A percentile compares a stretch with the other conserved stretches of the same genome.
phyloP scores from a whole-genome alignment of 306 rosid genomes.

The Prunus armeniaca region DNA sequence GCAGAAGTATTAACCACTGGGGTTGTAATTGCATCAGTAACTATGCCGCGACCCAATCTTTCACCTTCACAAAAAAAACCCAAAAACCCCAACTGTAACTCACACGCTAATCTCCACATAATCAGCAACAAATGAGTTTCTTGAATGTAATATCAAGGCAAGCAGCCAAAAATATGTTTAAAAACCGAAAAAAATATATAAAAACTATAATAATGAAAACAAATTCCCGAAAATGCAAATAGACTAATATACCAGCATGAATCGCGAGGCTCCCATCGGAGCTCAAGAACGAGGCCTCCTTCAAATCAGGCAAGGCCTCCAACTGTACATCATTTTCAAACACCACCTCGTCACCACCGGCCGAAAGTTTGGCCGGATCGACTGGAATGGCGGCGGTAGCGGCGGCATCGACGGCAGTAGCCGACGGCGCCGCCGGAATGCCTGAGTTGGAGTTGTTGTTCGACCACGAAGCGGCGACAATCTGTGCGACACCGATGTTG shows the following conservation, averaged over 20 bases:
- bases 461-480: conserved; percentile 99
- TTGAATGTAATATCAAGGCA: not conserved
- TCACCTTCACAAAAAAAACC: conserved; percentile 47
- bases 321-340: conserved; percentile 46
- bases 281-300: conserved; percentile 61
- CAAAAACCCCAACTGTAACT: conserved; percentile 19
- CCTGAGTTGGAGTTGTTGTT: conserved; percentile 43
- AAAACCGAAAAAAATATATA: not conserved
- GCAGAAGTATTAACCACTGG: conserved; percentile 92
- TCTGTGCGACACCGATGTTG: conserved; percentile 97
- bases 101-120: conserved; percentile 17
- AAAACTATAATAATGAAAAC: not conserved
- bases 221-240: not conserved
- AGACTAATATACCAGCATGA: conserved; percentile 63
- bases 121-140: not conserved
- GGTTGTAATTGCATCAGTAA: conserved; percentile 85
- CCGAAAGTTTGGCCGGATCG: conserved; percentile 30
- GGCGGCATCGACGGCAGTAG: conserved; percentile 51
- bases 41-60: conserved; percentile 83
- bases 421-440: conserved; percentile 43
- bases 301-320: conserved; percentile 36
- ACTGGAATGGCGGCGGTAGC: conserved; percentile 41
- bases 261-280: conserved; percentile 65
- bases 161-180: not conserved
- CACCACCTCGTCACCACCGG: conserved; percentile 47